Evolutionary conservation across 2,329 filamentous ascomycete genomes (phyloP).

Genomic region (Verticillium zaregamsianum): DNA sequence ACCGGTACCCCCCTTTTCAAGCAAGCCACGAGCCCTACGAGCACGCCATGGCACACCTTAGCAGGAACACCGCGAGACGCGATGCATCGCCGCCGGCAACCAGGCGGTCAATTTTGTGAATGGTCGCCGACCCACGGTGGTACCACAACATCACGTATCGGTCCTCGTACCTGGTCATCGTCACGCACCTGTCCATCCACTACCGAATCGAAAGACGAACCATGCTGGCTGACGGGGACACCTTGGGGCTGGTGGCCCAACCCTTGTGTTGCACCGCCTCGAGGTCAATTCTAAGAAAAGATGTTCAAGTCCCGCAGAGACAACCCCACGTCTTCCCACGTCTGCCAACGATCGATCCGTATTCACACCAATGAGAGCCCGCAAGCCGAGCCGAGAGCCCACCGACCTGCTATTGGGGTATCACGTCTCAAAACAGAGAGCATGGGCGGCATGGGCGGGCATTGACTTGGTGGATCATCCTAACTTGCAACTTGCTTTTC

Average conservation of each 20-base stretch:
- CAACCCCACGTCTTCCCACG: slow-evolving; percentile 4
- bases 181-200: neutral
- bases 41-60: neutral
- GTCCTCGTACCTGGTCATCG: neutral
- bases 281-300: slow-evolving; percentile 13
- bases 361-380: slow-evolving; percentile 10
- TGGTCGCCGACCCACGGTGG: neutral
- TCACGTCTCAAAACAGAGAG: neutral
- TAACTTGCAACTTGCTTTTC: neutral
- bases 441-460: neutral
- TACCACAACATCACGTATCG: neutral
- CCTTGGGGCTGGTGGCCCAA: slow-evolving; percentile 2
- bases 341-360: slow-evolving; percentile 10
- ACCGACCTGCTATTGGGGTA: slow-evolving; percentile 6
- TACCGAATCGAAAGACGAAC: neutral
- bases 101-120: neutral
- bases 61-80: neutral
- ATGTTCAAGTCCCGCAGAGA: slow-evolving; percentile 8
- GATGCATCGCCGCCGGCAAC: neutral
- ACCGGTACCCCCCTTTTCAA: neutral
- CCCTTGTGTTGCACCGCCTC: slow-evolving; percentile 13
- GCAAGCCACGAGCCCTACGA: neutral
- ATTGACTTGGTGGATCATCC: neutral
- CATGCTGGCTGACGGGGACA: slow-evolving; percentile 1
- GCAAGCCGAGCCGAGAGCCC: neutral